Conservation (phyloP, 2,329 filamentous ascomycete species). For the Xylaria sp. region DNA sequence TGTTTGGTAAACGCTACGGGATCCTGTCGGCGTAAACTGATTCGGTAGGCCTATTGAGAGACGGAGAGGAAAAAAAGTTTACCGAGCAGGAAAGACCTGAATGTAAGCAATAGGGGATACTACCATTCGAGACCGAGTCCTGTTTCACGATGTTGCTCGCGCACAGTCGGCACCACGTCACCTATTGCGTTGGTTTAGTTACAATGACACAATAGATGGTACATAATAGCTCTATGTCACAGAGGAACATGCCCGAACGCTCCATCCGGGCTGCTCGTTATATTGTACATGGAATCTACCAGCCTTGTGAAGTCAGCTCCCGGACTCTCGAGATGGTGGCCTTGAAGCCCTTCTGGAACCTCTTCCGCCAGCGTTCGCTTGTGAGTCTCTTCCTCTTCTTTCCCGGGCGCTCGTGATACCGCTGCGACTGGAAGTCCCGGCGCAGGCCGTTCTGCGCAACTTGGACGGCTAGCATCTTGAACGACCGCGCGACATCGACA, state of each 20-base stretch:
- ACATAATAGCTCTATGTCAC: slow-evolving; percentile 34
- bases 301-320: slow-evolving; percentile 80
- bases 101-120: not conserved
- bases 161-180: not conserved
- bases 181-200: not conserved
- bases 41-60: slow-evolving; percentile 12
- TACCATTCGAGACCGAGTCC: not conserved
- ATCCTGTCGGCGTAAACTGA: slow-evolving; percentile 1
- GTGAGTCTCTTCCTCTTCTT: slow-evolving; percentile 80
- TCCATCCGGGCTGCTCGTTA: slow-evolving; percentile 15
- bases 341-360: slow-evolving; percentile 76
- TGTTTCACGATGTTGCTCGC: not conserved
- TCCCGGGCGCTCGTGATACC: slow-evolving; percentile 79
- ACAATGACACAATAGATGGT: slow-evolving; percentile 18
- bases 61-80: slow-evolving; percentile 4
- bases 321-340: slow-evolving; percentile 71
- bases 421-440: slow-evolving; percentile 66
- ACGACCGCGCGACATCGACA: slow-evolving; percentile 57
- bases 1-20: slow-evolving; percentile 10
- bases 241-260: slow-evolving; percentile 9
- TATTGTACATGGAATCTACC: slow-evolving; percentile 60
- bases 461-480: slow-evolving; percentile 55
- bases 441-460: slow-evolving; percentile 65
- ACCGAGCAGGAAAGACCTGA: too few species aligned
- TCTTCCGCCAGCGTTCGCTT: slow-evolving; percentile 73